A percentile compares a stretch with the other conserved stretches of the same genome.
Conservation (phyloP, 1,284 basidiomycete genomes). For the Athelia sp. region DNA sequence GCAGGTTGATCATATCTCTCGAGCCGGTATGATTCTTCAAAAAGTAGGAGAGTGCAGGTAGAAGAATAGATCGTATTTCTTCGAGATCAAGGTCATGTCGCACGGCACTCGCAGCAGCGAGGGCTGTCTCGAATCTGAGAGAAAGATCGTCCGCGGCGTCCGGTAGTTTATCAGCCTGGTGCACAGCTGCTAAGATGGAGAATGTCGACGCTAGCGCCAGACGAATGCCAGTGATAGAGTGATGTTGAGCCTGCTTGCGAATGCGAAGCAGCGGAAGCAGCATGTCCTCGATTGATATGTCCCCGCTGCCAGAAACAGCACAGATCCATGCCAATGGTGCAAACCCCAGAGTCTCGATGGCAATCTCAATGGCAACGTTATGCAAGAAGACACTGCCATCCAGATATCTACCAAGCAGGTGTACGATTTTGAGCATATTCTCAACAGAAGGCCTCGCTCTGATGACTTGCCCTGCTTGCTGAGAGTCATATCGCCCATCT, state of each 20-base stretch:
- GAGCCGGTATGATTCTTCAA: background rate
- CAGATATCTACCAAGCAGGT: background rate
- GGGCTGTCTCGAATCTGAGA: background rate
- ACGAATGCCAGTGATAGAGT: background rate
- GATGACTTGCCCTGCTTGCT: background rate
- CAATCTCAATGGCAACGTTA: background rate
- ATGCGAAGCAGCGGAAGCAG: background rate
- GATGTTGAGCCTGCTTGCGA: background rate
- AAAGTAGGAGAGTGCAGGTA: background rate
- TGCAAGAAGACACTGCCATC: background rate
- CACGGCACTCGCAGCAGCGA: background rate
- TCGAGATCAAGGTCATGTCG: background rate
- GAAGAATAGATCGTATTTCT: background rate
- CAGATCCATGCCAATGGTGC: background rate
- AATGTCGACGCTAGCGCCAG: background rate
- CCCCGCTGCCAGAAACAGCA: background rate
- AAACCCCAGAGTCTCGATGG: background rate
- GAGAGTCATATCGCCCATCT: background rate
- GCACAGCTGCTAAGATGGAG: background rate
- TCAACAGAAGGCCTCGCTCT: background rate
- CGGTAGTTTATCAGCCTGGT: background rate
- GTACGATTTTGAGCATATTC: background rate
- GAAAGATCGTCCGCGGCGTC: background rate
- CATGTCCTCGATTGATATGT: background rate
- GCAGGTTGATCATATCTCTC: background rate